Base-by-base conservation (phyloP, 1,284 basidiomycete species). In the Lentinula novae-zelandiae region DNA sequence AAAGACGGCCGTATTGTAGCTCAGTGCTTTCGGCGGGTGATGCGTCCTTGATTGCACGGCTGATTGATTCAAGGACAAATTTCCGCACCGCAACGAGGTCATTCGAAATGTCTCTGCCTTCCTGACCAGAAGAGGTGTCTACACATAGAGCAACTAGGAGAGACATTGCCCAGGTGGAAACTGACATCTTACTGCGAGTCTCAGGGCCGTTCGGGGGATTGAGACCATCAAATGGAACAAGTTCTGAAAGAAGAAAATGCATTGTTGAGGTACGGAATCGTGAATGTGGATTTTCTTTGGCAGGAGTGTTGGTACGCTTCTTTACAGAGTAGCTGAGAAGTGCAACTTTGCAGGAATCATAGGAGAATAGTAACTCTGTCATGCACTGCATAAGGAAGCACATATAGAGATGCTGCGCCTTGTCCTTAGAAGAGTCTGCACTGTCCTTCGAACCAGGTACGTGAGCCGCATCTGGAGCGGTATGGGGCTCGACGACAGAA, bases 281-380 rank as follows among this genome's bases (percentile, higher is more conserved):
- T 66, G 75, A 74, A 55, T 75, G 75, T 53, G 69, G 70, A 33
- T 72, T 70, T 58, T 88, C 89, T 73, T 89, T 93, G 20, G 81
- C 78, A 2, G 83, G 82, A 0, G 84, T 84, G 58, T 83, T 81
- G 5, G 75, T 69, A 34, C 83, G 82, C 68, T 86, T 91, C 76
- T 87, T 91, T 10, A 85, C 80, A 1, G 85, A 87, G 69, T 87
- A 93, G 0, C 91, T 89, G 63, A 96, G 74, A 75, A 98, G 95
- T 3, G 90, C 87, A 27, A 87, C 73, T 75, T 98, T 99, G 84
- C 95, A 96, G 1, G 87, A 75, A 66, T 93, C 88, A 72, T 99
- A 99, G 15, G 95, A 98, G 62, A 96, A 95, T 1, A 97, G 76
- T 2, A 98, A 79, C 76, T 99, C 96, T 1, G 94, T 93, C 53